Evolutionary conservation across 345 rosid genomes (phyloP).

Genomic region (Lepidium didymum): DNA sequence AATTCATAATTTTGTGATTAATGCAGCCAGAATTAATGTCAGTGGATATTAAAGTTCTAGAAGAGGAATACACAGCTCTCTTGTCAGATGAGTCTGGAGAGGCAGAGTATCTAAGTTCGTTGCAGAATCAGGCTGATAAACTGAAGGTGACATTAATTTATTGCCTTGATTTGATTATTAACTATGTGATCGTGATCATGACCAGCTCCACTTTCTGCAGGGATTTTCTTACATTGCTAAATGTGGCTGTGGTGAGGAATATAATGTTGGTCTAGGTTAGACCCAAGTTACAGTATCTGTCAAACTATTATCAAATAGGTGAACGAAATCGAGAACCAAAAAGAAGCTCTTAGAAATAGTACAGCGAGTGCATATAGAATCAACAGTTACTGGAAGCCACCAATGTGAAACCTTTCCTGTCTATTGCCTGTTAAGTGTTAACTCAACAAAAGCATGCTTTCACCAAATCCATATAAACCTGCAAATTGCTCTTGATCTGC

Average conservation of each 20-base stretch:
- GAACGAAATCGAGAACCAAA: not conserved
- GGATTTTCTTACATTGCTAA: constrained; percentile 47
- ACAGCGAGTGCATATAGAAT: not conserved
- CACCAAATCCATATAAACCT: not conserved
- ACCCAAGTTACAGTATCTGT: not conserved
- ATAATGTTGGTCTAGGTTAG: constrained; percentile 32
- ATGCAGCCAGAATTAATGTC: constrained; percentile 54
- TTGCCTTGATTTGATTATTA: not conserved
- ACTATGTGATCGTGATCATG: not conserved
- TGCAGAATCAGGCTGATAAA: constrained; percentile 44
- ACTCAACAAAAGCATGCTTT: not conserved
- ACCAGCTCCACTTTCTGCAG: constrained; percentile 32
- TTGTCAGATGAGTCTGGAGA: constrained; percentile 54
- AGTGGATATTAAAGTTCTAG: constrained; percentile 41
- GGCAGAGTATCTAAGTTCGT: constrained; percentile 42
- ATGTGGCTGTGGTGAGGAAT: constrained; percentile 54
- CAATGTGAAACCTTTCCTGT: not conserved
- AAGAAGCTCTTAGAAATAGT: constrained; percentile 10
- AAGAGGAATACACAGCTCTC: constrained; percentile 47
- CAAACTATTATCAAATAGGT: not conserved
- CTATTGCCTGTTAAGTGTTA: not conserved
- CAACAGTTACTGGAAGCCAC: not conserved
- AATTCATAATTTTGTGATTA: not conserved
- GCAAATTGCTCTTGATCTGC: not conserved
- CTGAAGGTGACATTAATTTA: constrained; percentile 38